phyloP scores from a whole-genome alignment of 176 grass and related monocot genomes.

The Zea luxurians region DNA sequence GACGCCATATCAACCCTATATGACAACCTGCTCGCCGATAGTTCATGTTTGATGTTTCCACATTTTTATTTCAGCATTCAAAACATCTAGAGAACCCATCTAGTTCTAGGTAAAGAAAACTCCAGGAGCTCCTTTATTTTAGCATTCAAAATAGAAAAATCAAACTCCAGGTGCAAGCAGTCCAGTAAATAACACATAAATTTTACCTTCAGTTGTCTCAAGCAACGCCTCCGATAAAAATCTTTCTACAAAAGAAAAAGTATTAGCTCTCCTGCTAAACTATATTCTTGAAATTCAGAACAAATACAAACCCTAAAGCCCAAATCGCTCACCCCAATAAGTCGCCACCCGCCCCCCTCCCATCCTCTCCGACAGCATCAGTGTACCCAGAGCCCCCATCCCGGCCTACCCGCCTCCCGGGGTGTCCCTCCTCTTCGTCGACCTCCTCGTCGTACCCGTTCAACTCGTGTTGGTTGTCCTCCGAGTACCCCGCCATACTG shows the following conservation, averaged over 20 bases:
- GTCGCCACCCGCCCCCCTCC: slow-evolving; percentile 40
- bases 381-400: slow-evolving; percentile 31
- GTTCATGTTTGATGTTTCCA: not conserved
- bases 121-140: not conserved
- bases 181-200: too few species aligned
- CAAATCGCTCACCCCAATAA: slow-evolving; percentile 54
- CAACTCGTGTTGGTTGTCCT: slow-evolving; percentile 50
- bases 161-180: too few species aligned
- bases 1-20: not conserved
- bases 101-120: not conserved
- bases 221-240: slow-evolving; percentile 72
- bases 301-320: not conserved
- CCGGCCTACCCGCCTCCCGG: slow-evolving; percentile 24
- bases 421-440: slow-evolving; percentile 57
- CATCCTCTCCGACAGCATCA: slow-evolving; percentile 41
- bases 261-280: not conserved
- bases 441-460: slow-evolving; percentile 53
- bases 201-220: slow-evolving; percentile 70
- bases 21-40: too few species aligned
- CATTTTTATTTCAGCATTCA: not conserved
- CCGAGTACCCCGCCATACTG: slow-evolving; percentile 55
- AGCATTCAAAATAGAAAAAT: too few species aligned
- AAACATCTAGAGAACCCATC: slow-evolving; percentile 12
- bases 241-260: slow-evolving; percentile 54
- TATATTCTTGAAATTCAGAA: too few species aligned